Evolutionary conservation across 345 rosid genomes (phyloP), one percentile per base, ranked within the genome.

Genomic region (Corchorus olitorius): DNA sequence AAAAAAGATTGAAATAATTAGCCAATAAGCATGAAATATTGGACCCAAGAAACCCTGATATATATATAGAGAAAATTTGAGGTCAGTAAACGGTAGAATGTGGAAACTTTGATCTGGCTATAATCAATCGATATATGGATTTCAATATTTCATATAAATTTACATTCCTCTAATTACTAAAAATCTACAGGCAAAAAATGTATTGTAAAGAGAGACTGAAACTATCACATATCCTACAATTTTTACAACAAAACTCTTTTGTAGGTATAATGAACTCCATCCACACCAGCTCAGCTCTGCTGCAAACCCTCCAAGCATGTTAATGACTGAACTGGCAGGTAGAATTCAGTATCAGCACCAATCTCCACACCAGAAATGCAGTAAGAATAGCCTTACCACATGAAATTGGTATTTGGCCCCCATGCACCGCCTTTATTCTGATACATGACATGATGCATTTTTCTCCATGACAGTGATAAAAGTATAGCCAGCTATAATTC

Each of bases 131-230:
- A n/a, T 48, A 56, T 37, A 59, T 41, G 73, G 67, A 65, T 66
- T 67, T n/a, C n/a, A n/a, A n/a, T n/a, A n/a, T n/a, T n/a, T 80
- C 62, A 34, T 33, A 22, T 22, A 78, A 71, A 76, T 79, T 78
- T 83, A 81, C 83, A 81, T 72, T 56, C 72, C 78, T 85, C 80
- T 10, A 61, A 45, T n/a, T n/a, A n/a, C 69, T 73, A 62, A 58
- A 79, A 74, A 76, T 77, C 71, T 67, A 81, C 79, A 81, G 58
- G 65, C 39, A 45, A 49, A 74, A 11, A n/a, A 37, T 35, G 3
- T n/a, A 2, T 54, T 45, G 8, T 8, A 67, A 27, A 54, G 5
- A 55, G 66, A 11, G 43, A 17, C n/a, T 64, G 34, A 65, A 66
- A 46, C 43, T 69, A 66, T 45, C 8, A n/a, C 48, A 45, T 70